Evolutionary conservation across 805 yeast species (phyloP), one percentile per base, ranked within the genome.

Genomic region (Candida chilensis): DNA sequence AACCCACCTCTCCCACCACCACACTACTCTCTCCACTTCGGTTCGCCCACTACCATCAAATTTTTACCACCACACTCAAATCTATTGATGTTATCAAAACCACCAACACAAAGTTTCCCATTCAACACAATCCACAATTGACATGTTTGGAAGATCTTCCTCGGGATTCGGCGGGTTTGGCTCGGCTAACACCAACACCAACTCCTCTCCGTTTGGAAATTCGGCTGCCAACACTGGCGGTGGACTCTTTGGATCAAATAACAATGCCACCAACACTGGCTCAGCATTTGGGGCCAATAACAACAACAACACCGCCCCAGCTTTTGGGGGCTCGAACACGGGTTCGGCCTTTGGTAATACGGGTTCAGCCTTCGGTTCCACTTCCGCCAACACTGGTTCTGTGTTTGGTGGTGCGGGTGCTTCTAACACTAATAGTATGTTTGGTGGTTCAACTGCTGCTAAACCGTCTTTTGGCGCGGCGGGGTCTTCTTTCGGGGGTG

Each of bases 111-210:
- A n/a, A n/a, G n/a, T n/a, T n/a, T n/a, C n/a, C n/a, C n/a, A n/a
- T n/a, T n/a, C n/a, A n/a, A n/a, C n/a, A n/a, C n/a, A n/a, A n/a
- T n/a, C n/a, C 9, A 26, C 5, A 30, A 15, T 16, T 16, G 11
- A 13, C 33, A 60, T 71, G 76, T 71, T 71, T 56, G 73, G 75
- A 28, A 47, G 57, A 36, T 44, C 67, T 28, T 14, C 10, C 21
- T 33, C 32, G 3, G 31, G 33, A 3, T 32, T 35, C 27, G 41
- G 49, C 19, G 45, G 40, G 31, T 37, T 40, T 28, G 43, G 43
- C 16, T 16, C 36, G 8, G 22, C 32, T n/a, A 48, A 44, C 33
- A 45, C 37, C 24, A 41, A 34, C 37, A 24, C 37, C 34, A 32
- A 27, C 40, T 35, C 43, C 4, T 52, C 70, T 3, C 58, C 63